Percentiles rank a stretch among this genome's conserved stretches.
phyloP scores from a whole-genome alignment of 2,329 filamentous ascomycete species.

The Graphilbum sp. region DNA sequence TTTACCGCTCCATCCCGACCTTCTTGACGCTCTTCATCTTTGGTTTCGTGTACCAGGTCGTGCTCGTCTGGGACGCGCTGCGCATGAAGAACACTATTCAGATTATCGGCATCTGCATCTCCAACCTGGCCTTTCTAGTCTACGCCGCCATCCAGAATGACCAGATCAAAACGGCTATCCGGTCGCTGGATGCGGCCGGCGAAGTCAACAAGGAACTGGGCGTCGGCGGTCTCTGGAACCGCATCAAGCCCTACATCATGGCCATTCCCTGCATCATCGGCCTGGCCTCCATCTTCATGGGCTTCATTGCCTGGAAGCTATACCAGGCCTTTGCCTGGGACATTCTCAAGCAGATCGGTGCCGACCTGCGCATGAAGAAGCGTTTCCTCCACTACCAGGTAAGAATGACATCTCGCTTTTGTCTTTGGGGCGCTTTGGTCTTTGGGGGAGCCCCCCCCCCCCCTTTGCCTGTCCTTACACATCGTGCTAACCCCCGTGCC shows the following conservation, averaged over 20 bases:
- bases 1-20: slow-evolving; percentile 67
- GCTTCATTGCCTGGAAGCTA: slow-evolving; percentile 76
- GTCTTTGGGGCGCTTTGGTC: background rate
- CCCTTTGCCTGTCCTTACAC: too few relatives aligned
- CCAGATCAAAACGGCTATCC: slow-evolving; percentile 66
- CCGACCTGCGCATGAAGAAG: slow-evolving; percentile 91
- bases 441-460: background rate
- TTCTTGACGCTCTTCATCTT: slow-evolving; percentile 96
- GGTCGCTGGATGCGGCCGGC: slow-evolving; percentile 34
- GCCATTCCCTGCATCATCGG: slow-evolving; percentile 76
- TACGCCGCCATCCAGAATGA: slow-evolving; percentile 89
- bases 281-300: slow-evolving; percentile 55
- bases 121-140: slow-evolving; percentile 80
- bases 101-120: slow-evolving; percentile 83
- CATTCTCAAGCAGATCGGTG: slow-evolving; percentile 97
- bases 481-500: slow-evolving; percentile 1
- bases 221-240: slow-evolving; percentile 41
- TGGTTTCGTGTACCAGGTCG: slow-evolving; percentile 80
- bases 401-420: slow-evolving; percentile 14
- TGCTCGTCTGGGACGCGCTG: slow-evolving; percentile 85
- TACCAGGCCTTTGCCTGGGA: slow-evolving; percentile 99
- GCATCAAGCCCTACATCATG: slow-evolving; percentile 61
- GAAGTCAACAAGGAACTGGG: slow-evolving; percentile 9
- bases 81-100: slow-evolving; percentile 97
- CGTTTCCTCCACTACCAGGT: slow-evolving; percentile 95